Evolutionary conservation across 768 basidiomycete genomes (phyloP).

Genomic region (Saitozyma podzolica): DNA sequence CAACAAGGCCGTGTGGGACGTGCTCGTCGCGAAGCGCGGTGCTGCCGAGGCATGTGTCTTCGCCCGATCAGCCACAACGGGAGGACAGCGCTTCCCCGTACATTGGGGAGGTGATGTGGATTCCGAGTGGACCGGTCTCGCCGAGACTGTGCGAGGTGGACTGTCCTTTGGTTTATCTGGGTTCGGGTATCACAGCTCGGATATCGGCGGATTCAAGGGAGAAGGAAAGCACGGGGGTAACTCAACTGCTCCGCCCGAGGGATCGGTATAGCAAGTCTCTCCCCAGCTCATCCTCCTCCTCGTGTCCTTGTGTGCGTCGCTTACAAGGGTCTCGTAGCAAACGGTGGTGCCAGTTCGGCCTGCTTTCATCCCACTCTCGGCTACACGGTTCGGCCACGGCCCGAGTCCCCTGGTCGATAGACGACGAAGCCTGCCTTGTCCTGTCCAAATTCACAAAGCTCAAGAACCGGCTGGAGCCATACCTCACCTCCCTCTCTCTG

Average conservation of each 20-base stretch:
- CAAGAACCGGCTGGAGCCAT: conserved; percentile 13
- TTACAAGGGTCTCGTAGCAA: conserved; percentile 1
- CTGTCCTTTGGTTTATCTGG: conserved; percentile 15
- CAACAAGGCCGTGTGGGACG: conserved; percentile 17
- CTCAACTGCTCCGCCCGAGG: background rate
- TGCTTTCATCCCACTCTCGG: conserved; percentile 18
- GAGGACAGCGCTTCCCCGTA: conserved; percentile 12
- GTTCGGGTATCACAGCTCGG: conserved; percentile 14
- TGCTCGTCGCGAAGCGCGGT: conserved; percentile 6
- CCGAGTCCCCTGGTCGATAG: conserved; percentile 12
- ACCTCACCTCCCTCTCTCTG: conserved; percentile 9
- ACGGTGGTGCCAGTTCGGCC: conserved; percentile 20
- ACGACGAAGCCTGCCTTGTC: conserved; percentile 11
- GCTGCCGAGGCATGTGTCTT: conserved; percentile 12
- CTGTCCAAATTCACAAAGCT: conserved; percentile 15
- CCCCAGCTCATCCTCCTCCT: too few species aligned
- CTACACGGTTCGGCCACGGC: conserved; percentile 13
- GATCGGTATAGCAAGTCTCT: conserved; percentile 3
- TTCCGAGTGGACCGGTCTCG: conserved; percentile 11
- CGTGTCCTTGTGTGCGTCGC: too few species aligned
- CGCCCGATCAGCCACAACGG: conserved; percentile 13
- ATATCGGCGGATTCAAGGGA: conserved; percentile 18
- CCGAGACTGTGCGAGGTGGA: conserved; percentile 15
- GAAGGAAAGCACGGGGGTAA: conserved; percentile 13
- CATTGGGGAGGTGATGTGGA: conserved; percentile 20